Conservation (phyloP, 192 early-diverging fungal species). For the Hyaloraphidium curvatum region DNA sequence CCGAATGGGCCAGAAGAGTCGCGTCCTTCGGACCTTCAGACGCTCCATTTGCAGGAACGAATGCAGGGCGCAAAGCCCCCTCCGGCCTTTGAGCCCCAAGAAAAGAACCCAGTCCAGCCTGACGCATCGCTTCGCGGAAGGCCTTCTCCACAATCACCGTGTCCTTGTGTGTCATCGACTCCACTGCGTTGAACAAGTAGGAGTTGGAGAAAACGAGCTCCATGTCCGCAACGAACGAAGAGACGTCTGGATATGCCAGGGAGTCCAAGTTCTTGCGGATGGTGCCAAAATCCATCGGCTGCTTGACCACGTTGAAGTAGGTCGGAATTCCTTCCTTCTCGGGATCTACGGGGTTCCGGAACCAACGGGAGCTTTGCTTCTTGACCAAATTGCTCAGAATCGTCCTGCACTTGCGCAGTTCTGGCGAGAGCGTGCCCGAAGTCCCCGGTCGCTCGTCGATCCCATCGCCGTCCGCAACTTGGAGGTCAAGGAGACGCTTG, state of each 20-base stretch:
- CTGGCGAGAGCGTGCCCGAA: constrained; percentile 11
- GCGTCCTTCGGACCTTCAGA: no score
- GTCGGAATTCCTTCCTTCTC: constrained; percentile 40
- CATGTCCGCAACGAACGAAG: constrained; percentile 12
- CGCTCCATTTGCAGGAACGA: no score
- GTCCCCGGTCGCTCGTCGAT: constrained; percentile 11
- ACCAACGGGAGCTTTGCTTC: constrained; percentile 3
- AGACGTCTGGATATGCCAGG: constrained; percentile 15
- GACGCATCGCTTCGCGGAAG: no score
- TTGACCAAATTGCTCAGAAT: not conserved
- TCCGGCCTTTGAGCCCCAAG: no score
- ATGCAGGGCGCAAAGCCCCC: no score
- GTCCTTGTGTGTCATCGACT: no score
- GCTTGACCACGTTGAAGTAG: constrained; percentile 47
- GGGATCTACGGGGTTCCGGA: constrained; percentile 48
- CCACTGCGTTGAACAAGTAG: not conserved
- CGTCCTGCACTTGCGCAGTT: constrained; percentile 11
- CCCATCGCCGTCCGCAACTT: constrained; percentile 11
- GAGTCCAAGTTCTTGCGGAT: constrained; percentile 21
- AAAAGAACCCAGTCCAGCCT: no score
- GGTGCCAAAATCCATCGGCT: constrained; percentile 53
- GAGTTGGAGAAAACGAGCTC: not conserved
- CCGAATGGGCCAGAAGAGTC: no score
- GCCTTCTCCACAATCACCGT: no score
- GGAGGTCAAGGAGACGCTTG: not conserved